phyloP scores from a whole-genome alignment of 2,329 filamentous ascomycete species.

The Aspergillus ustus region DNA sequence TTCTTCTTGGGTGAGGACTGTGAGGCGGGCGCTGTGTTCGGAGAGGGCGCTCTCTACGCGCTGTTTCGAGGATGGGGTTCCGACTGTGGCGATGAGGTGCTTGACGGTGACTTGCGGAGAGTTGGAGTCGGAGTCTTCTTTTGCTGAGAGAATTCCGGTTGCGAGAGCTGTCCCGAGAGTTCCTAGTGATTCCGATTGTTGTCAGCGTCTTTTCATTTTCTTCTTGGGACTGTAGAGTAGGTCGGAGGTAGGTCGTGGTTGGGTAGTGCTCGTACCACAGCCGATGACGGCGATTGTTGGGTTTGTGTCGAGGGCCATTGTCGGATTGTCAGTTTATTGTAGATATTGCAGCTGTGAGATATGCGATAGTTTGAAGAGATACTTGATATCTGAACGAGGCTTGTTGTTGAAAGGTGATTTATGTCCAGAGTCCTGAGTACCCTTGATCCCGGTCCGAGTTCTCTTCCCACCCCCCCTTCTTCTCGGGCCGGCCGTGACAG shows the following conservation, averaged over 20 bases:
- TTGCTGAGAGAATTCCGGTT: not conserved
- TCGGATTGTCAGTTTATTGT: no score
- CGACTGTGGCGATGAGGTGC: not conserved
- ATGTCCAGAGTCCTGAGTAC: no score
- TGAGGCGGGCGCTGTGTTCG: slow-evolving; percentile 2
- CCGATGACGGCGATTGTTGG: not conserved
- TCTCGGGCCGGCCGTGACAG: no score
- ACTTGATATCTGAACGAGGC: no score
- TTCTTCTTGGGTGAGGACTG: slow-evolving; percentile 5
- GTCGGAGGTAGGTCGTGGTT: no score
- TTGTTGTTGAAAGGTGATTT: no score
- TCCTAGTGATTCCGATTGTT: not conserved
- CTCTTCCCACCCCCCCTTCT: no score
- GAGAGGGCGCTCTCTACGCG: slow-evolving; percentile 7
- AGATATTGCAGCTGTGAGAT: no score
- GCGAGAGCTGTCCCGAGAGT: not conserved
- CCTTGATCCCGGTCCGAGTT: not conserved
- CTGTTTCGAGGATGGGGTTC: not conserved
- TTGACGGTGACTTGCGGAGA: not conserved
- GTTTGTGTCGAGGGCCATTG: not conserved
- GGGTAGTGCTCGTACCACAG: not conserved
- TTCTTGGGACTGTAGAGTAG: no score
- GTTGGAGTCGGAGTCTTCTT: not conserved
- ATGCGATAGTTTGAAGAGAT: no score
- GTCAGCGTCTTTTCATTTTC: not conserved